These are phyloP conservation scores for Boletales sp. DNA, from an alignment of 768 basidiomycete genomes.

Conservation along the genomic window DNA sequence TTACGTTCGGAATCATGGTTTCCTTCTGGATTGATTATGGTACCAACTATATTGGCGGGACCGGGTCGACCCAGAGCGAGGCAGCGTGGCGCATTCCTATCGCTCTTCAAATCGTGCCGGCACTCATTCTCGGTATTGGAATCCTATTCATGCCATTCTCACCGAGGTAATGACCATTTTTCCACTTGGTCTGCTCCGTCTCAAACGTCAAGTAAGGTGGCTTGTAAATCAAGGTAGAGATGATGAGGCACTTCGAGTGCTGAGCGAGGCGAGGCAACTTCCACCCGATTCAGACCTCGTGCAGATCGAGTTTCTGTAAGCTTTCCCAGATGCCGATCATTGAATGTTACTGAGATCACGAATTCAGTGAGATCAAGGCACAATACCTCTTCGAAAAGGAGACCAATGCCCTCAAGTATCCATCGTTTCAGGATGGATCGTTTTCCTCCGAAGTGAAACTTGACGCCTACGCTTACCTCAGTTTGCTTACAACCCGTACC, in stretches of 20 bases:
- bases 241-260: conserved; percentile 64
- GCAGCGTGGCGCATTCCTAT: conserved; percentile 78
- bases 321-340: conserved; percentile 10
- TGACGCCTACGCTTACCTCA: conserved; percentile 55
- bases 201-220: conserved; percentile 43
- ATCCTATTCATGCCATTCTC: conserved; percentile 79
- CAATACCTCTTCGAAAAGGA: conserved; percentile 74
- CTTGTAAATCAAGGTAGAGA: conserved; percentile 75
- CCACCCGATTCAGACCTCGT: conserved; percentile 60
- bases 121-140: conserved; percentile 64
- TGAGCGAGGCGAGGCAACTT: conserved; percentile 56
- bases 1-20: conserved; percentile 77
- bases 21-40: conserved; percentile 47
- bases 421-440: conserved; percentile 61
- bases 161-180: conserved; percentile 47
- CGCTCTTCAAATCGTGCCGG: conserved; percentile 71
- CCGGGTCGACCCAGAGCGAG: conserved; percentile 50
- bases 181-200: background rate
- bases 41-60: conserved; percentile 72
- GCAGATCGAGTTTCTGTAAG: conserved; percentile 70
- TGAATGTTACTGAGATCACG: background rate
- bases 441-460: conserved; percentile 58
- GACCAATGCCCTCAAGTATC: conserved; percentile 51
- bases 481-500: conserved; percentile 52
- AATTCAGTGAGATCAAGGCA: conserved; percentile 62